Percentiles rank a stretch among this genome's conserved stretches.
These are phyloP conservation scores for Blastobotrys persicus DNA, from an alignment of 1,139 yeast genomes.

Conservation along the genomic window DNA sequence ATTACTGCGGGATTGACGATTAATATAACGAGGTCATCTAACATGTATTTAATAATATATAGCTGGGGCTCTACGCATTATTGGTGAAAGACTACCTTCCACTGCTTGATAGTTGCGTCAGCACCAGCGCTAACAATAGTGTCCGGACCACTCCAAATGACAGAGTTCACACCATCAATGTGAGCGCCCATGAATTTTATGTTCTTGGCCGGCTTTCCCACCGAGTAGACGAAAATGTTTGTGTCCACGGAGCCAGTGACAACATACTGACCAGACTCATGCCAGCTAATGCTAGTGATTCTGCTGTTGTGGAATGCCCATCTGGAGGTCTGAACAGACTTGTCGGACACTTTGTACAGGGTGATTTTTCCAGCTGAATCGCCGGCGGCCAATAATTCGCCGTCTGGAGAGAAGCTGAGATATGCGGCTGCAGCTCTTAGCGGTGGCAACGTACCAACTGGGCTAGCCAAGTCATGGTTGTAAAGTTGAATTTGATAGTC, in stretches of 20 bases:
- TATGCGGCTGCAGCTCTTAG: constrained; percentile 61
- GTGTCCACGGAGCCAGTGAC: constrained; percentile 85
- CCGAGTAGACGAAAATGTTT: constrained; percentile 74
- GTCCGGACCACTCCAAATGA: constrained; percentile 58
- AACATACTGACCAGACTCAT: constrained; percentile 64
- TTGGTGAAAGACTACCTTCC: constrained; percentile 45
- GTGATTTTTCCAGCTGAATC: constrained; percentile 82
- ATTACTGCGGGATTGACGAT: too few relatives aligned
- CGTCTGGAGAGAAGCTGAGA: constrained; percentile 70
- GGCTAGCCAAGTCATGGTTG: constrained; percentile 18
- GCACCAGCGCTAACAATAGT: constrained; percentile 68
- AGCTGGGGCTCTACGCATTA: too few relatives aligned
- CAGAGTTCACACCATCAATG: constrained; percentile 77
- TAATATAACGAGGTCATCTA: too few relatives aligned
- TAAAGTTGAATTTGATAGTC: constrained; percentile 23
- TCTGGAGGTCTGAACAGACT: constrained; percentile 69
- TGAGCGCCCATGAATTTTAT: constrained; percentile 77
- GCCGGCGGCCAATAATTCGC: constrained; percentile 72
- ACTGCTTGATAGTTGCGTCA: constrained; percentile 76
- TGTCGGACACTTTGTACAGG: constrained; percentile 57
- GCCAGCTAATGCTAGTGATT: constrained; percentile 77
- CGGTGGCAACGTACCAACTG: constrained; percentile 42
- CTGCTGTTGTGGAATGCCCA: constrained; percentile 95
- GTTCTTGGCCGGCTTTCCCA: constrained; percentile 72
- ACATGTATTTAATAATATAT: too few relatives aligned